phyloP scores from a whole-genome alignment of 352 stramenopile species.

The Phytophthora meadii region DNA sequence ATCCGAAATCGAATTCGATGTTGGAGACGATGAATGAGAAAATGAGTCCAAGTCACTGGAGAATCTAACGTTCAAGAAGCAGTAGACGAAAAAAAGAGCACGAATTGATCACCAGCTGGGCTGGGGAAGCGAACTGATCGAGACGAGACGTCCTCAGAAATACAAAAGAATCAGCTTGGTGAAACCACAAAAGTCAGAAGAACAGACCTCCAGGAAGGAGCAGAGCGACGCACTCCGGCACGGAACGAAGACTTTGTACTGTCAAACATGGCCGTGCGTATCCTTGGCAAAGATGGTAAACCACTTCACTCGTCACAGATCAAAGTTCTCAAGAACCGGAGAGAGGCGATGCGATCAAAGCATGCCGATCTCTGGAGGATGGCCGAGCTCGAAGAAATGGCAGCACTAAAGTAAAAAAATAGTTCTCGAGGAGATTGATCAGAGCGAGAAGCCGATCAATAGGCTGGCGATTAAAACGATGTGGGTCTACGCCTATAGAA shows the following conservation, averaged over 20 bases:
- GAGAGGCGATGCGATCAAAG: too few species aligned
- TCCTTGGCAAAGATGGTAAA: too few species aligned
- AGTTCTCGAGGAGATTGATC: conserved; percentile 3
- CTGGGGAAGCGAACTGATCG: not conserved
- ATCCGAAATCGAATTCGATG: too few species aligned
- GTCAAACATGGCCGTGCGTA: not conserved
- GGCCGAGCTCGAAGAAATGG: conserved; percentile 8
- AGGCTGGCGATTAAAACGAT: not conserved
- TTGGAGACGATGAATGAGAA: too few species aligned
- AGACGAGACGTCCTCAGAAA: not conserved
- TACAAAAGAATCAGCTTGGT: too few species aligned
- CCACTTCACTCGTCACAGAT: too few species aligned
- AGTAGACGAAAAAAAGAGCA: too few species aligned
- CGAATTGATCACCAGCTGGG: too few species aligned
- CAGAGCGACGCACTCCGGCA: not conserved
- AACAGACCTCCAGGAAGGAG: not conserved
- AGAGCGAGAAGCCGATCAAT: not conserved
- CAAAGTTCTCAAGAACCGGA: too few species aligned
- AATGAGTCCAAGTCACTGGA: too few species aligned
- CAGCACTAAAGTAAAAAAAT: not conserved
- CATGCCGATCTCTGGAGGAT: too few species aligned
- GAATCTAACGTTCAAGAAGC: too few species aligned
- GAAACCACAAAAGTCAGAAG: not conserved
- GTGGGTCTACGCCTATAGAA: conserved; percentile 7
- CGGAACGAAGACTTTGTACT: not conserved